Base-by-base conservation (phyloP, 306 rosid species). In the Prunus mira region DNA sequence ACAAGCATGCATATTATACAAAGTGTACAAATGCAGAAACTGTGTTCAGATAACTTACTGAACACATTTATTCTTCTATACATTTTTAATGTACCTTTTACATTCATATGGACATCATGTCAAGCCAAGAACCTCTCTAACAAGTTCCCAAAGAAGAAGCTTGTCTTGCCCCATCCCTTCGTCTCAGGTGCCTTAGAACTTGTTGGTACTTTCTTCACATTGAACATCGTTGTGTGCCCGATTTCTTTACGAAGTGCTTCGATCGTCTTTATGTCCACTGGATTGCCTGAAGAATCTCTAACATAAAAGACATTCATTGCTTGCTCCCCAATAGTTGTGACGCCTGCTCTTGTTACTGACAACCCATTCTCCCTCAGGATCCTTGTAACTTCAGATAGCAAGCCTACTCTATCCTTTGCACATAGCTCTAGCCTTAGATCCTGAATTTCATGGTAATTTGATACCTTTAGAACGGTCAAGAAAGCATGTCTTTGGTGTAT, bases 91-190 rank as follows among this genome's bases (percentile, higher is more conserved):
- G 72, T n/a, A 72, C 52, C 67, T 74, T 50, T 34, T 34, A 69
- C 55, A 76, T 58, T 65, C 64, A 74, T 72, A 43, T 74, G 32
- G 6, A 30, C 55, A 61, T 50, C 47, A 20, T 64, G 49, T 77
- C 74, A 91, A 76, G 82, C 85, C 77, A 91, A 83, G 83, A 91
- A 87, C 79, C 84, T 89, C 80, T 94, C 95, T 27, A 92, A 76
- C 89, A 88, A 85, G 89, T 89, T 88, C 2, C 96, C 93, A 71
- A 91, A 90, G 90, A 89, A 94, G 93, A 94, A 91, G 77, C 91
- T 88, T 5, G 88, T 88, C 80, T 90, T 94, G 32, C 88, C 86
- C 97, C 95, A 87, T 80, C 91, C 96, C 67, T 80, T 65, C 14
- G 81, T 84, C 73, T 84, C 96, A n/a, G 92, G 82, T 56, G 80